A percentile compares a stretch with the other conserved stretches of the same genome.
Evolutionary conservation across 75 land plant species (phyloP).

Genomic region (Cunninghamia lanceolata): DNA sequence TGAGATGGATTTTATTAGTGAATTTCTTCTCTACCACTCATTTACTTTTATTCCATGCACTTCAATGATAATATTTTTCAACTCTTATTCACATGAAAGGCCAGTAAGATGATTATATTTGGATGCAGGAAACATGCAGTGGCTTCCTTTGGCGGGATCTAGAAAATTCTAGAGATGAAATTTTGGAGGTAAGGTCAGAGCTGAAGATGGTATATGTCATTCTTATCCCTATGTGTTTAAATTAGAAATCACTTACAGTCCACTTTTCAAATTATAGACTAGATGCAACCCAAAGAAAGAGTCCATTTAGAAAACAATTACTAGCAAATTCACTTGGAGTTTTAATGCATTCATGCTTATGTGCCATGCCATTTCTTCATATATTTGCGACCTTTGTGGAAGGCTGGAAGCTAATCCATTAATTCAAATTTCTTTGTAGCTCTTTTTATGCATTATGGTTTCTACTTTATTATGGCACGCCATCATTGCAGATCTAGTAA

Average conservation of each 20-base stretch:
- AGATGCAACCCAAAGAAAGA: neutral
- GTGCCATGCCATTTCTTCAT: neutral
- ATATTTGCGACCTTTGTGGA: neutral
- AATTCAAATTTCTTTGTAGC: neutral
- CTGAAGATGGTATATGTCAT: neutral
- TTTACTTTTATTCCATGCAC: too few relatives aligned
- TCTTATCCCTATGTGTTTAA: neutral
- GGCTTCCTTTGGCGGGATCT: constrained; percentile 60
- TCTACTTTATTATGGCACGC: neutral
- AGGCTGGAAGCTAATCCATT: neutral
- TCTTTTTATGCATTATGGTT: neutral
- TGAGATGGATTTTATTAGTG: neutral
- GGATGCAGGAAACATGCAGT: constrained; percentile 74
- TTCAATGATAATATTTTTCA: neutral
- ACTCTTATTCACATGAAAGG: neutral
- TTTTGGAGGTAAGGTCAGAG: constrained; percentile 38
- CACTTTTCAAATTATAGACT: neutral
- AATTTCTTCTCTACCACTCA: neutral
- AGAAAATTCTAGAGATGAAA: constrained; percentile 55
- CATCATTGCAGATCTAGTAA: neutral
- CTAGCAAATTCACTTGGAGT: neutral
- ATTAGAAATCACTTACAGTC: neutral
- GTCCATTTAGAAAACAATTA: neutral
- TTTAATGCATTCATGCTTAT: too few relatives aligned
- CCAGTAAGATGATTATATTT: neutral